phyloP scores from a whole-genome alignment of 352 stramenopile species.

The Pythium folliculosum region DNA sequence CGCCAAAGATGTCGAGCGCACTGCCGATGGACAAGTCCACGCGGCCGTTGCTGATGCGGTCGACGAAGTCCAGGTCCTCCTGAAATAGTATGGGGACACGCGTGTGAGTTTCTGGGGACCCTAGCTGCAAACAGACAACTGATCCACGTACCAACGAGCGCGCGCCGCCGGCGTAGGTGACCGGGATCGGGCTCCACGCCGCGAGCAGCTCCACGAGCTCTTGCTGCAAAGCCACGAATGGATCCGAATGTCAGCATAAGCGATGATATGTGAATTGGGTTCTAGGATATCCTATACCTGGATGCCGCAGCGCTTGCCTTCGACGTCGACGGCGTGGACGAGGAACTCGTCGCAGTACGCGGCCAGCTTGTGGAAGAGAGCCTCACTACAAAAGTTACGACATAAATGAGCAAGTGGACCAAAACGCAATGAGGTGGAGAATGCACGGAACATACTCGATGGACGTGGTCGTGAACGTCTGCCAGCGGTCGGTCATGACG shows the following conservation, averaged over 20 bases:
- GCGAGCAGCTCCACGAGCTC: slow-evolving; percentile 94
- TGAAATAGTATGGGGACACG: slow-evolving; percentile 22
- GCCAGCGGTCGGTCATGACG: slow-evolving; percentile 97
- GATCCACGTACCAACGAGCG: slow-evolving; percentile 71
- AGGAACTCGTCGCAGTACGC: slow-evolving; percentile 97
- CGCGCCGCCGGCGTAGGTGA: slow-evolving; percentile 97
- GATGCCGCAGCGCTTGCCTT: slow-evolving; percentile 95
- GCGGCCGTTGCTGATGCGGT: slow-evolving; percentile 90
- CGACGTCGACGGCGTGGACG: slow-evolving; percentile 98
- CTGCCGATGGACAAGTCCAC: slow-evolving; percentile 98
- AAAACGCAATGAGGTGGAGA: background rate
- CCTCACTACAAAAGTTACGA: slow-evolving; percentile 38
- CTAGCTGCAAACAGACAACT: no score
- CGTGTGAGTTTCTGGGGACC: no score
- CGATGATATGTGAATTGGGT: background rate
- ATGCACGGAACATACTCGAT: slow-evolving; percentile 77
- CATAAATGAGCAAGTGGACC: background rate
- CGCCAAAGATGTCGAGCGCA: slow-evolving; percentile 97
- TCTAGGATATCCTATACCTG: slow-evolving; percentile 55
- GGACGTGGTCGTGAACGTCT: slow-evolving; percentile 94
- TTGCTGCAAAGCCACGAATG: slow-evolving; percentile 51
- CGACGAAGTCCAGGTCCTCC: slow-evolving; percentile 94
- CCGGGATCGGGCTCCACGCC: slow-evolving; percentile 91
- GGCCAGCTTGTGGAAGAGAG: slow-evolving; percentile 87
- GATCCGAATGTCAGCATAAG: background rate